Evolutionary conservation across 2,329 filamentous ascomycete species (phyloP).

Genomic region (Aspergillus fijiensis): DNA sequence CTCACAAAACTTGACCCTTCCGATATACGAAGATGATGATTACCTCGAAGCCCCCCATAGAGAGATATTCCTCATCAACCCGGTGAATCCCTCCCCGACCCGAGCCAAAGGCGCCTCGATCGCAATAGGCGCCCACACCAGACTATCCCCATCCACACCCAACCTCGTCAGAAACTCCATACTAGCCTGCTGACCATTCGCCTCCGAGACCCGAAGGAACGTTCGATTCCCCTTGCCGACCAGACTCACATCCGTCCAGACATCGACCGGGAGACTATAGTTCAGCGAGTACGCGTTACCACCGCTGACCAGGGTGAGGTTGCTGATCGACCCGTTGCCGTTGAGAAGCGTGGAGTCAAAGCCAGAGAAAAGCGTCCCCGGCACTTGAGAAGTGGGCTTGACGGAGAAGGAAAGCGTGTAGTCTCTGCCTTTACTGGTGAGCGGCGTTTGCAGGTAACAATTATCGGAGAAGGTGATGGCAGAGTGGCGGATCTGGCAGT

Average conservation of each 20-base stretch:
- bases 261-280: constrained; percentile 39
- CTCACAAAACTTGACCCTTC: no score
- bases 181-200: not conserved
- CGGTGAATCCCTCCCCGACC: not conserved
- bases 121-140: constrained; percentile 2
- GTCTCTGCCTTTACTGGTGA: constrained; percentile 54
- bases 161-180: not conserved
- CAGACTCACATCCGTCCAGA: constrained; percentile 28
- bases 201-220: not conserved
- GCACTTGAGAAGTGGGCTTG: constrained; percentile 31
- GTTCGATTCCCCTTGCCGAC: not conserved
- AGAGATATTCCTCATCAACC: not conserved
- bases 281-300: constrained; percentile 44
- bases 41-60: not conserved
- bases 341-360: constrained; percentile 44
- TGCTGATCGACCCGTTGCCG: constrained; percentile 34
- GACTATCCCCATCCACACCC: not conserved
- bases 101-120: constrained; percentile 1
- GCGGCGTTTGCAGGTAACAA: constrained; percentile 50
- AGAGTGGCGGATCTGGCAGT: constrained; percentile 15
- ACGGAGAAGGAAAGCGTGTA: constrained; percentile 55
- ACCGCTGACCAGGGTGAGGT: constrained; percentile 40
- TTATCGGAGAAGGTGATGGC: constrained; percentile 34
- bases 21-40: not conserved
- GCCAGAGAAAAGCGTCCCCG: constrained; percentile 46